Evolutionary conservation across 495 filamentous ascomycete species (phyloP), one percentile per base, ranked within the genome.

Genomic region (Viridothelium virens): DNA sequence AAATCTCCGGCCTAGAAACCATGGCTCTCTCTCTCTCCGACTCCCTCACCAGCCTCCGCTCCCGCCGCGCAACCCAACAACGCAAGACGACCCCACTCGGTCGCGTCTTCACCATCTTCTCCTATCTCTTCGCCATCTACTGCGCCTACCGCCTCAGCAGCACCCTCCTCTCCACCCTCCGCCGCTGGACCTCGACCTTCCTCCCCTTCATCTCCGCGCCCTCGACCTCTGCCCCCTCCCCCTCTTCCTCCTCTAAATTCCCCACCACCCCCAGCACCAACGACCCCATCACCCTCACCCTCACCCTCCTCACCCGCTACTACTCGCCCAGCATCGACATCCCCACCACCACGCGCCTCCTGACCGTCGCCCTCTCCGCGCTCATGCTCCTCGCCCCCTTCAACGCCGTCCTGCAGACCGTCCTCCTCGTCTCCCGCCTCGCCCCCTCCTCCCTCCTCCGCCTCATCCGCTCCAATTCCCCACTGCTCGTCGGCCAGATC

Each of bases 331-430:
- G 85, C 64, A 79, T 91, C 44, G 87, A 91, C 73, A 83, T 81
- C 67, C 81, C 84, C 37, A 86, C 89, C 37, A 92, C 89, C 89
- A 84, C 86, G 18, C 82, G 86, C 34, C 87, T 88, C 73, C 90
- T 93, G 66, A 87, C 86, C 56, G 91, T 93, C 77, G 76, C 89
- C 12, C 80, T 94, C 37, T 89, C 86, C 10, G 89, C 88, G 41
- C 82, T 91, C 47, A 92, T 92, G 72, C 85, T 94, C 61, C 80
- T 87, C 25, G 87, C 85, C 0, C 90, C 87, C 67, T 89, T 91
- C 72, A 87, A 85, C 69, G 86, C 86, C 65, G 89, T 87, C 34
- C 76, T 91, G 48, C 88, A 91, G 70, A 93, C 90, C 4, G 85
- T 90, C 70, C 82, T 85, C 64, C 80, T 92, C 70, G 86, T 92